Conservation (phyloP, 352 stramenopile species). For the Phytopythium ostracodes region DNA sequence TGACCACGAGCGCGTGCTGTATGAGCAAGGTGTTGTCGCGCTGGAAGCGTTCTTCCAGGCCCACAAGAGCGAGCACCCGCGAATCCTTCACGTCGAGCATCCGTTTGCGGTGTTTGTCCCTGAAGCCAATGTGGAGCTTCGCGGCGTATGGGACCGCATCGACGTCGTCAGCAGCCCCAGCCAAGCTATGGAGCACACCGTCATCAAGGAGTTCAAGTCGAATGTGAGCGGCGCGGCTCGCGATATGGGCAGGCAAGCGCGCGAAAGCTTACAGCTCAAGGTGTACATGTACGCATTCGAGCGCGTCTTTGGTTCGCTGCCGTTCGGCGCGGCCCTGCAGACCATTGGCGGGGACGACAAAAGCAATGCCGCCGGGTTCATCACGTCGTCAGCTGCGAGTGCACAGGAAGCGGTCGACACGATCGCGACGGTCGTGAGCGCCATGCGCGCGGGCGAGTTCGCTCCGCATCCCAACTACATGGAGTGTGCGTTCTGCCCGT, state of each 20-base stretch:
- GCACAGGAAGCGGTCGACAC: constrained; percentile 31
- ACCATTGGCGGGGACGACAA: constrained; percentile 40
- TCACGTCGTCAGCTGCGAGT: constrained; percentile 17
- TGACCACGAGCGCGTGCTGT: constrained; percentile 29
- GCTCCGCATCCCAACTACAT: constrained; percentile 47
- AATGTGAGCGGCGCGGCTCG: constrained; percentile 52
- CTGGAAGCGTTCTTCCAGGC: constrained; percentile 42
- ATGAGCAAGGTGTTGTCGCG: constrained; percentile 30
- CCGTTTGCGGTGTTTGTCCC: constrained; percentile 49
- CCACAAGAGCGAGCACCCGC: constrained; percentile 20
- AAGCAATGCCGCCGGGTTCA: constrained; percentile 1
- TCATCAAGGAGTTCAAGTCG: constrained; percentile 86
- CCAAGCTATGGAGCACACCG: constrained; percentile 1
- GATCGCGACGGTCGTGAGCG: constrained; percentile 27
- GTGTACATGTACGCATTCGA: constrained; percentile 79
- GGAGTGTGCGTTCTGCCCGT: constrained; percentile 72
- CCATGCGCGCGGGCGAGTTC: constrained; percentile 50
- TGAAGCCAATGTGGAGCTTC: constrained; percentile 46
- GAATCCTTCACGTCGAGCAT: constrained; percentile 56
- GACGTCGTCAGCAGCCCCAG: constrained; percentile 20
- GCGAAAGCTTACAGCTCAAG: constrained; percentile 77
- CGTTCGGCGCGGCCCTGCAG: constrained; percentile 52
- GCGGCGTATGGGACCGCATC: constrained; percentile 77
- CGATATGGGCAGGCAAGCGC: constrained; percentile 46
- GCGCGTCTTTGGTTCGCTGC: constrained; percentile 44